A percentile compares a stretch with the other conserved stretches of the same genome.
Conservation (phyloP, 2,329 filamentous ascomycete species). For the Ophiostoma perfectum region DNA sequence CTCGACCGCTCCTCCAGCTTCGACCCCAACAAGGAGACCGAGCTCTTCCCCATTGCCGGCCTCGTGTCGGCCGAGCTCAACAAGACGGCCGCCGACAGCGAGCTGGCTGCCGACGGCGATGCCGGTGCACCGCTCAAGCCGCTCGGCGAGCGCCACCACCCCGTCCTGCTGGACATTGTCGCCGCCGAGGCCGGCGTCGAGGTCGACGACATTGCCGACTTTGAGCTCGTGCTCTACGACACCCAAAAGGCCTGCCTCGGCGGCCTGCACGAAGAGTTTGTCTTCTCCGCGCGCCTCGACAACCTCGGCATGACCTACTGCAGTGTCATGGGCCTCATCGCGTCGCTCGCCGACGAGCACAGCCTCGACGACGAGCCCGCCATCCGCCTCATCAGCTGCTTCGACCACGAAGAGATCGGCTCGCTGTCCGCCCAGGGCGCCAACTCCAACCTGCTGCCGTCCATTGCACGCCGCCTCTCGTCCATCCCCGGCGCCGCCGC, state of each 20-base stretch:
- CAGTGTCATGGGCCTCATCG: conserved; percentile 76
- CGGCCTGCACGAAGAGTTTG: conserved; percentile 86
- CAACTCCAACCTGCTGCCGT: conserved; percentile 83
- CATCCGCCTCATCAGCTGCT: conserved; percentile 88
- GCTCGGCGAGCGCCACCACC: conserved; percentile 79
- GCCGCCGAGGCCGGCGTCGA: conserved; percentile 70
- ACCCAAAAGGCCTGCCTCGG: conserved; percentile 87
- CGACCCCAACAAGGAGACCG: conserved; percentile 93
- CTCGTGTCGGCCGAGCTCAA: conserved; percentile 85
- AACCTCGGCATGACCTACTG: conserved; percentile 97
- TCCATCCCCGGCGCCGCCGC: conserved; percentile 59
- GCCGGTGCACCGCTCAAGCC: conserved; percentile 64
- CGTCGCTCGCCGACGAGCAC: conserved; percentile 60
- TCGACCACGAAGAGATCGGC: conserved; percentile 97
- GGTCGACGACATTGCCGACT: conserved; percentile 74
- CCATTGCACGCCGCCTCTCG: conserved; percentile 79
- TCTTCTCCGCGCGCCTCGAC: conserved; percentile 92
- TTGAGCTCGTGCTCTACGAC: conserved; percentile 95
- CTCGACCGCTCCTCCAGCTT: conserved; percentile 82
- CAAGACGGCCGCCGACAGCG: conserved; percentile 39
- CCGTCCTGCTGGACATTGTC: conserved; percentile 78
- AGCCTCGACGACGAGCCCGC: conserved; percentile 62
- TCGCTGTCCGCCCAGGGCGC: conserved; percentile 89
- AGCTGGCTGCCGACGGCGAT: conserved; percentile 39
- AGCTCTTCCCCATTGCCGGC: conserved; percentile 89